Evolutionary conservation across 1,284 basidiomycete genomes (phyloP).

Genomic region (Moesziomyces sp.): DNA sequence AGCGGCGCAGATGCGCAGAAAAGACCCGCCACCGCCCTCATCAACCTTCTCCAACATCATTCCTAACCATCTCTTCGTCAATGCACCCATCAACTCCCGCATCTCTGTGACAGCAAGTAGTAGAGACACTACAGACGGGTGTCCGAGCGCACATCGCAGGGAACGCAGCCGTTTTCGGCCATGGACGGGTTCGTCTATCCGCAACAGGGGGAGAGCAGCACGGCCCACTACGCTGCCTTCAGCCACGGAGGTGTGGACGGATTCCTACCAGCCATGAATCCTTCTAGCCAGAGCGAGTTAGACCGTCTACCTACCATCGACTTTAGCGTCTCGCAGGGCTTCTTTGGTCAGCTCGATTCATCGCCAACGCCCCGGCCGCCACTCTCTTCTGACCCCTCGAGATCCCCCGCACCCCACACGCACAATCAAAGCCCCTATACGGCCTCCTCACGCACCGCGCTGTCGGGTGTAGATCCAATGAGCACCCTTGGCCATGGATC

Average conservation of each 20-base stretch:
- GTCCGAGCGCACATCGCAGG: too few relatives aligned
- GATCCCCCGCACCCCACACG: background rate
- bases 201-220: background rate
- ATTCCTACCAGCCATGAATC: background rate
- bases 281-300: background rate
- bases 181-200: background rate
- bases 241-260: background rate
- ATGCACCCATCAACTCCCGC: too few relatives aligned
- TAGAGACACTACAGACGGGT: background rate
- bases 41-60: background rate
- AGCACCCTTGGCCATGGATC: constrained; percentile 29
- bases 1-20: background rate
- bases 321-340: constrained; percentile 12
- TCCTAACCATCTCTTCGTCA: too few relatives aligned
- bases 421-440: background rate
- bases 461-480: constrained; percentile 30
- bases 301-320: constrained; percentile 12
- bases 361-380: background rate
- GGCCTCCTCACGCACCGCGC: constrained; percentile 1
- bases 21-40: background rate
- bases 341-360: constrained; percentile 4
- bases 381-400: too few relatives aligned
- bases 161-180: too few relatives aligned
- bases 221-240: background rate
- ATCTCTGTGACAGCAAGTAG: background rate